Conservation (phyloP, 2,329 filamentous ascomycete genomes). For the Chaetomium strumarium region DNA sequence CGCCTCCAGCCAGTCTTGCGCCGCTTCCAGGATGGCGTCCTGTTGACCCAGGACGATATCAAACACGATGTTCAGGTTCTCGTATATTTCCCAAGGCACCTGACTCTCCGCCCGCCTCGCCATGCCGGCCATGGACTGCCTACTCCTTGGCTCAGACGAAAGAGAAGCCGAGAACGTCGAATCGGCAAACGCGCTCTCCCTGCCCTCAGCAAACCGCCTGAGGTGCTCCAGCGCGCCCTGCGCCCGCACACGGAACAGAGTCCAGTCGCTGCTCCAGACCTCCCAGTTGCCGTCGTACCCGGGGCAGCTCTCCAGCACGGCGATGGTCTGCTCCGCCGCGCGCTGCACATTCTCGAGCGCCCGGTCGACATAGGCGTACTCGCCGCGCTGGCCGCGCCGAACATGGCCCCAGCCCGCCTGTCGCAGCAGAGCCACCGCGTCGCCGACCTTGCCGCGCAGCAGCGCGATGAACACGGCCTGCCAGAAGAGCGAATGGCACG, state of each 20-base stretch:
- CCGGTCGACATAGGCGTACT: constrained; percentile 64
- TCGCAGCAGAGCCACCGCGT: constrained; percentile 61
- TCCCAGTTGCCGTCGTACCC: constrained; percentile 71
- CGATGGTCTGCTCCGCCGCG: constrained; percentile 61
- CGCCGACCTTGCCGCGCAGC: constrained; percentile 66
- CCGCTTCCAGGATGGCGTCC: constrained; percentile 66
- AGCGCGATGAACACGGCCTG: constrained; percentile 69
- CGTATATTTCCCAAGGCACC: constrained; percentile 85
- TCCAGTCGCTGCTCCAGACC: constrained; percentile 75
- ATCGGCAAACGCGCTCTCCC: constrained; percentile 27
- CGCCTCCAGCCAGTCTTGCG: constrained; percentile 90
- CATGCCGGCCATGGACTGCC: constrained; percentile 56
- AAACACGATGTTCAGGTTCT: constrained; percentile 75
- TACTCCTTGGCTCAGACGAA: constrained; percentile 33
- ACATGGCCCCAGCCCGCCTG: constrained; percentile 75
- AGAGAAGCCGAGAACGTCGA: constrained; percentile 31
- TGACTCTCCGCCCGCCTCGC: constrained; percentile 75
- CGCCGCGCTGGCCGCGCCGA: constrained; percentile 58
- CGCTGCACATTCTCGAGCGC: constrained; percentile 74
- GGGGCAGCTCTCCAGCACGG: constrained; percentile 69
- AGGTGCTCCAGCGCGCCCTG: constrained; percentile 64
- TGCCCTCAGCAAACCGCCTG: constrained; percentile 70
- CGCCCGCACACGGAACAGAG: constrained; percentile 71
- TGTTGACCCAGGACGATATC: constrained; percentile 71
- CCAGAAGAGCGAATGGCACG: constrained; percentile 76